phyloP scores from a whole-genome alignment of 176 grass and related monocot genomes.

The Triticum aestivum region IWGSC_CS_RefSeq_v2.1 NC_057794.1:303916625-303917124 shows the following conservation, averaged over 20 bases:
- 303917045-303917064: neutral
- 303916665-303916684: no score
- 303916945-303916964: neutral
- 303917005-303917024: neutral
- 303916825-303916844: neutral
- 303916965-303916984: neutral
- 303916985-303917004: neutral
- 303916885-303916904: neutral
- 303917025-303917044: neutral
- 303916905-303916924: neutral
- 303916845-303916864: neutral
- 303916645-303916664: no score
- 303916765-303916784: neutral
- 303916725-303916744: neutral
- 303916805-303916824: neutral
- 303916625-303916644: no score
- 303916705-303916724: neutral
- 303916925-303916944: neutral
- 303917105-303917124: slow-evolving; percentile 1
- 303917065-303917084: neutral
- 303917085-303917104: neutral
- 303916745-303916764: neutral
- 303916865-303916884: neutral
- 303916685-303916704: neutral
- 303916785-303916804: neutral